Evolutionary conservation across 352 stramenopile genomes (phyloP).

Genomic region (Phytophthora hibernalis): DNA sequence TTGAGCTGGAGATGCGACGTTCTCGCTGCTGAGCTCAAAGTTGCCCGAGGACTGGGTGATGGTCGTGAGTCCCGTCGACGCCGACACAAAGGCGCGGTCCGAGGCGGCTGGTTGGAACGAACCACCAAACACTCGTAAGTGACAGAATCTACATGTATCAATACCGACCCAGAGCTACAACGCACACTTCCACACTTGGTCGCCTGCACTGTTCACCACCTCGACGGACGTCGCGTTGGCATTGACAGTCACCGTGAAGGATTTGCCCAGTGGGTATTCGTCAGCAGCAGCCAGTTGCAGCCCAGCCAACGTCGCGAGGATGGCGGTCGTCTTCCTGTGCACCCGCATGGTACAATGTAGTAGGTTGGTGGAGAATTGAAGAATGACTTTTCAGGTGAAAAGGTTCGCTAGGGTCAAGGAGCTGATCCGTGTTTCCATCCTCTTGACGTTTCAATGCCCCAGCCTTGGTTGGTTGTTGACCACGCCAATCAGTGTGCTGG

Average conservation of each 20-base stretch:
- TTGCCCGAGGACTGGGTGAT: constrained; percentile 36
- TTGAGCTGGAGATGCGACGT: constrained; percentile 5
- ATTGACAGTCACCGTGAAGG: constrained; percentile 28
- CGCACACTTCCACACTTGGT: constrained; percentile 39
- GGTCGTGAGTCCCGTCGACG: constrained; percentile 31
- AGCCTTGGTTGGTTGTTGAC: background rate
- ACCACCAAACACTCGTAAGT: background rate
- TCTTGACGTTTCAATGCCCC: background rate
- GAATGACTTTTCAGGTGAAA: background rate
- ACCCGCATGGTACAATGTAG: background rate
- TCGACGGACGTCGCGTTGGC: constrained; percentile 8
- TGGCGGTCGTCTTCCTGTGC: background rate
- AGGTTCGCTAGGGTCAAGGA: background rate
- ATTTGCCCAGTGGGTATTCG: background rate
- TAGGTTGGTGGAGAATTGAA: constrained; percentile 1
- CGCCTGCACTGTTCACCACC: constrained; percentile 25
- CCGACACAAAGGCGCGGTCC: constrained; percentile 34
- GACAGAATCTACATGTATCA: background rate
- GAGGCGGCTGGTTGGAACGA: constrained; percentile 21
- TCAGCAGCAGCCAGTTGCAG: background rate
- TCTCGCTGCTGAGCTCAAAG: constrained; percentile 28
- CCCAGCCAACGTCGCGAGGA: background rate
- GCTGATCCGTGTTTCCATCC: background rate
- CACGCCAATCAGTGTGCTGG: constrained; percentile 2
- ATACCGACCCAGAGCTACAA: background rate